Base-by-base conservation (phyloP, 2,329 filamentous ascomycete species). In the Chaetomium olivaceum region DNA sequence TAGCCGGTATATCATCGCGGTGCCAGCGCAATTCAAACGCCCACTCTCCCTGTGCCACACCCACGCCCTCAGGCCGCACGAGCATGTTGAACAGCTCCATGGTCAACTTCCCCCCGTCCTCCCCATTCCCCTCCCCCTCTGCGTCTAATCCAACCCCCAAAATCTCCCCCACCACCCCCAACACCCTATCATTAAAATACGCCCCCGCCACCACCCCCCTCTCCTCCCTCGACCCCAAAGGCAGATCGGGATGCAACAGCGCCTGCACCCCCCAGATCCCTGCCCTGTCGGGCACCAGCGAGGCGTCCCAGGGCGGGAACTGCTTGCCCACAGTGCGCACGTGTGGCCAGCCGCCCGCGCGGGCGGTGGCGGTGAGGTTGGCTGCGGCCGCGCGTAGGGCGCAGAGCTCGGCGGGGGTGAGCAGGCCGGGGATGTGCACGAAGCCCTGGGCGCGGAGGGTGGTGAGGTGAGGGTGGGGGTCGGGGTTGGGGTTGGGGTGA, bases 31-130 rank as follows among this genome's bases (percentile, higher is more conserved):
- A 82, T 72, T 86, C 87, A 73, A 94, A 96, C 70, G 89, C 86
- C 2, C 74, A 71, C 6, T 21, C 60, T 3, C 16, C 36, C 86
- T 16, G 6, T 14, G 3, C 74, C 2, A 56, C 54, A 8, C 54
- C 54, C 14, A 31, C 25, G 2, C 58, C 58, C 48, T 88, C 87
- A 0, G 92, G 92, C 5, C 90, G 82, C 16, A 96, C 88, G 8
- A 96, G 87, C 77, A 96, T 83, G 75, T 97, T 97, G 78, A 92
- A 93, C 21, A 97, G 80, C 78, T 96, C 93, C 87, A 96, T 91
- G 48, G 94, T 89, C 25, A 97, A 16, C 4, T 36, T 43, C 1
- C 88, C 81, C 5, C 89, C 86, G 39, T 88, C 85, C 21, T 71
- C 39, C 39, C 16, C 39, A 43, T 2, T 16, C 36, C 14, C 36